Evolutionary conservation across 2,329 filamentous ascomycete species (phyloP), one percentile per base, ranked within the genome.

Genomic region (Pseudovirgaria hyperparasitica): DNA sequence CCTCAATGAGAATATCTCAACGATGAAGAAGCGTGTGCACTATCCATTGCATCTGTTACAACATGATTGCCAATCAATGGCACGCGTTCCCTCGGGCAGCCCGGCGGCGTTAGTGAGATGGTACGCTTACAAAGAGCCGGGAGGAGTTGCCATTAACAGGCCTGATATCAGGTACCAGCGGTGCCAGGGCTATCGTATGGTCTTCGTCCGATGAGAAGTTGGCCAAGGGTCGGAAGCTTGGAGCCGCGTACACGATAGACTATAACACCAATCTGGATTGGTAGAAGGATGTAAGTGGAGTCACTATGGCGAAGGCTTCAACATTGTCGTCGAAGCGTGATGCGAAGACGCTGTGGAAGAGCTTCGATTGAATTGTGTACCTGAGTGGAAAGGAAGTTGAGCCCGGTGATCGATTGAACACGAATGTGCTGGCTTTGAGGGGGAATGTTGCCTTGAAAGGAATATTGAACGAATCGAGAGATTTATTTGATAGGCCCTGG

Each of bases 21-120:
- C 4, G 62, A 70, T 32, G 67, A 71, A 34, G 70, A 78, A 47
- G 74, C 70, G 1, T 57, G 60, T 12, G 71, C 67, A 22, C 44
- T 78, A 5, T 71, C 73, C 6, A 69, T 76, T 33, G 71, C 72
- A 0, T 62, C 60, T 2, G 59, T 76, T 16, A 77, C 74, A 2
- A 72, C 73, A 0, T 76, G 70, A 71, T 76, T 72, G 67, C 58
- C 67, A 6, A 57, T 79, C 38, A 76, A 76, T 46, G 65, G 67
- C 23, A 65, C 72, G 54, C 55, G 65, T 15, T 65, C 68, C 0
- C 41, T 69, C 0, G 68, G 67, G 1, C 51, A 67, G 27, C 58
- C 61, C 12, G 60, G 62, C 2, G 65, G 63, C 16, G 30, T 29
- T 25, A 48, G 35, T 22, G 48, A 41, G 36, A 52, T 36, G 31